Evolutionary conservation across 768 basidiomycete genomes (phyloP), one percentile per base, ranked within the genome.

Genomic region (Mycena vitilis): DNA sequence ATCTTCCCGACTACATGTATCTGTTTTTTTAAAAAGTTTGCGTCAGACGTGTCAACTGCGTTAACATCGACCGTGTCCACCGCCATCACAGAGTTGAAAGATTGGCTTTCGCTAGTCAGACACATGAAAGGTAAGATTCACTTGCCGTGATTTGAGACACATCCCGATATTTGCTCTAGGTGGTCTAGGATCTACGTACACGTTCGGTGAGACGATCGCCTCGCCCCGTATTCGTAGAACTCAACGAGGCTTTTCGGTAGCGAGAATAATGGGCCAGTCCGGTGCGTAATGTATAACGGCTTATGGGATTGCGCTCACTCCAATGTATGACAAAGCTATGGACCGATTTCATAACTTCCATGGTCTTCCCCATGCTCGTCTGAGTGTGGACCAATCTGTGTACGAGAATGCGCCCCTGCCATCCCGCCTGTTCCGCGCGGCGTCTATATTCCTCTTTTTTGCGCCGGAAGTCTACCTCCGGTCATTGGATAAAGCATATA

Each of bases 391-490:
- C 40, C 78, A 78, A 70, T 78, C 74, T 25, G 71, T 81, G 0
- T 69, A 69, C 23, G 64, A 65, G 23, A 23, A 34, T 10, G 22
- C 30, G 20, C n/a, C 38, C 15, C 16, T 11, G 5, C 57, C 25
- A 22, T 66, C 68, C 1, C 18, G 57, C 49, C 20, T 60, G 20
- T 22, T 49, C 66, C 15, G 78, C 82, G 73, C 72, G 5, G n/a
- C 74, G n/a, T 77, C 78, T 1, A 77, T 75, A 5, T 5, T 83
- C 2, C 67, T 83, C 34, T 85, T 85, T 71, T 79, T 74, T 66
- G 69, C 73, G 16, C 84, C 85, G 2, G 66, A 75, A 15, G 68
- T 75, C 5, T 82, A 81, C 37, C 65, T 83, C 18, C 74, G 75
- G 10, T 56, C 75, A 16, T 61, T 86, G 34, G 77, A 84, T 52